A percentile compares a stretch with the other conserved stretches of the same genome.
Evolutionary conservation across 1,284 basidiomycete genomes (phyloP).

Genomic region (Meripilus lineatus): DNA sequence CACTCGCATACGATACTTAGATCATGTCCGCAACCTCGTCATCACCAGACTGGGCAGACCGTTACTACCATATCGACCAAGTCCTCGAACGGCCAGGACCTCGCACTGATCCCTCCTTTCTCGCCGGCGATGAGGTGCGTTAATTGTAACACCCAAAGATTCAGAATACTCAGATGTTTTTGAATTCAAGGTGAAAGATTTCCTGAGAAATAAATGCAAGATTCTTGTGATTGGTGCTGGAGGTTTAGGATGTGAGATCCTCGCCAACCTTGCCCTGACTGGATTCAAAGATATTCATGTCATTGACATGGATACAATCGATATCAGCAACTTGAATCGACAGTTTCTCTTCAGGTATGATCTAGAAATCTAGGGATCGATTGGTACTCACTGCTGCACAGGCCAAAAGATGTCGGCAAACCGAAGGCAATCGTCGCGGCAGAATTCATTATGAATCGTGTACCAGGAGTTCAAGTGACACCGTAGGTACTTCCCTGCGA

Average conservation of each 20-base stretch:
- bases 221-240: slow-evolving; percentile 97
- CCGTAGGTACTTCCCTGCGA: slow-evolving; percentile 54
- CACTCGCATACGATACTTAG: slow-evolving; percentile 31
- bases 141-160: slow-evolving; percentile 17
- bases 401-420: slow-evolving; percentile 88
- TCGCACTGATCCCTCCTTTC: slow-evolving; percentile 71
- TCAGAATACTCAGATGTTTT: not conserved
- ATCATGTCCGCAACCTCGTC: no score
- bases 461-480: slow-evolving; percentile 91
- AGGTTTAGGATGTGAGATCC: slow-evolving; percentile 92
- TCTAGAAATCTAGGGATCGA: not conserved
- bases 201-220: slow-evolving; percentile 82
- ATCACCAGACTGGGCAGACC: slow-evolving; percentile 60
- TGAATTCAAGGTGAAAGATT: slow-evolving; percentile 71
- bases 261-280: slow-evolving; percentile 88
- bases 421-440: slow-evolving; percentile 94
- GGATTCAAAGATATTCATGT: slow-evolving; percentile 99
- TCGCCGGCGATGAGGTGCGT: slow-evolving; percentile 66
- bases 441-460: slow-evolving; percentile 92
- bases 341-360: slow-evolving; percentile 93
- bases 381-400: slow-evolving; percentile 27
- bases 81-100: slow-evolving; percentile 79
- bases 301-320: slow-evolving; percentile 99
- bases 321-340: slow-evolving; percentile 97
- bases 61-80: slow-evolving; percentile 79